Conservation (phyloP, 345 rosid species). For the Balakata baccata region DNA sequence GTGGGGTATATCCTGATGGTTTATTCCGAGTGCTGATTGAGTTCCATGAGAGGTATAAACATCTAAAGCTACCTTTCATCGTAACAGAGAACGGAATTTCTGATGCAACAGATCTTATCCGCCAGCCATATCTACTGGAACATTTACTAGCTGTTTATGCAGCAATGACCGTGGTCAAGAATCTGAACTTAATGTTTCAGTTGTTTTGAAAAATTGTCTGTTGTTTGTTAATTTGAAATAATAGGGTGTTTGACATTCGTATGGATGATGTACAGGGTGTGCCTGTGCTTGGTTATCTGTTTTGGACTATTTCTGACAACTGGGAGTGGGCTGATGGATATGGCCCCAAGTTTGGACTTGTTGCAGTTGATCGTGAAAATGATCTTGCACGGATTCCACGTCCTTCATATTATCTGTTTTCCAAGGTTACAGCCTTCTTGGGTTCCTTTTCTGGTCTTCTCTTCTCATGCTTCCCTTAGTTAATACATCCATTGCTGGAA, state of each 20-base stretch:
- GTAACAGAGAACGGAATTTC: constrained; percentile 84
- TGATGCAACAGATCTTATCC: constrained; percentile 84
- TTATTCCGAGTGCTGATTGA: constrained; percentile 63
- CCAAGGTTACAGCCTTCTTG: constrained; percentile 47
- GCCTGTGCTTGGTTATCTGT: constrained; percentile 79
- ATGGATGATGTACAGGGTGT: constrained; percentile 56
- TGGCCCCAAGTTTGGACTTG: constrained; percentile 97
- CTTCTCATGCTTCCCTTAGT: neutral
- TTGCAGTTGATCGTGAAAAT: constrained; percentile 77
- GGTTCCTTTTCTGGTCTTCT: neutral
- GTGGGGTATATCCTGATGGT: constrained; percentile 96
- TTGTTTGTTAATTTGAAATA: constrained; percentile 11
- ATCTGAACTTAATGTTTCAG: constrained; percentile 23
- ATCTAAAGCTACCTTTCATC: constrained; percentile 73
- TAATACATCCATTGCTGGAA: constrained; percentile 5
- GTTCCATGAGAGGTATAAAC: constrained; percentile 82
- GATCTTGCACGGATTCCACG: constrained; percentile 64
- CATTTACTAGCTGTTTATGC: constrained; percentile 88
- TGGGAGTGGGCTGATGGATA: constrained; percentile 99
- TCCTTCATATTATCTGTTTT: constrained; percentile 78
- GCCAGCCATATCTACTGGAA: constrained; percentile 78
- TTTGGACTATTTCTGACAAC: constrained; percentile 96
- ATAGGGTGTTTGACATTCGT: neutral
- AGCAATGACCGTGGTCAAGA: constrained; percentile 65
- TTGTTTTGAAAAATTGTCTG: constrained; percentile 10